Percentiles rank a stretch among this genome's conserved stretches.
Conservation (phyloP, 306 rosid genomes). For the Boehmeria nivea region DNA sequence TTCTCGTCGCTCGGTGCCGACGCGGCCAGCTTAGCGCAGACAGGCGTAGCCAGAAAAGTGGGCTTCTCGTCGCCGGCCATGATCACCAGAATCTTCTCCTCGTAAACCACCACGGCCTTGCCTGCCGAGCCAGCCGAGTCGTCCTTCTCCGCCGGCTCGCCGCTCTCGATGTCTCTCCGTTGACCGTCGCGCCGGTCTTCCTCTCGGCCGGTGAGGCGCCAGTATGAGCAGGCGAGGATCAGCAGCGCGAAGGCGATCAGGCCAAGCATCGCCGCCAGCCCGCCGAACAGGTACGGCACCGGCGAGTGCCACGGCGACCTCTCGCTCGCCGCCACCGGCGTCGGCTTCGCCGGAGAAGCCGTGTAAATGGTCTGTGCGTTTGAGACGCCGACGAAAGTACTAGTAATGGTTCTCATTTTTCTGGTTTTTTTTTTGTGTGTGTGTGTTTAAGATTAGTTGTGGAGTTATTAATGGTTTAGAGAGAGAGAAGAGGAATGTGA, state of each 20-base stretch:
- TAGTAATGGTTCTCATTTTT: constrained; percentile 39
- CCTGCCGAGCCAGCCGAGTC: constrained; percentile 19
- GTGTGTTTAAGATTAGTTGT: background rate
- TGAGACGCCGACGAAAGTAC: constrained; percentile 6
- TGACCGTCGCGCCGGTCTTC: constrained; percentile 15
- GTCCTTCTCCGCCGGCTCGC: constrained; percentile 27
- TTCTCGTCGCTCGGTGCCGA: background rate
- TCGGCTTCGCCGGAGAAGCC: constrained; percentile 4
- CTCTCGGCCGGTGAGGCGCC: constrained; percentile 39
- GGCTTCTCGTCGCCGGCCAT: constrained; percentile 89
- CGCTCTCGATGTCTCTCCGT: constrained; percentile 35
- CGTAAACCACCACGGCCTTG: constrained; percentile 34
- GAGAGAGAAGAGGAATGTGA: constrained; percentile 15
- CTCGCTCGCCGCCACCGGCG: constrained; percentile 15
- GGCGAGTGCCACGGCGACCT: constrained; percentile 83
- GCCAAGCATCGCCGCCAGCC: constrained; percentile 79
- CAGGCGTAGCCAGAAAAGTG: constrained; percentile 75
- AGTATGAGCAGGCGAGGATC: constrained; percentile 75
- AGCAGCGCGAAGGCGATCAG: constrained; percentile 68
- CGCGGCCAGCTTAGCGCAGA: constrained; percentile 16
- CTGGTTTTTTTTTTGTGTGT: background rate
- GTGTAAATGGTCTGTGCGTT: background rate
- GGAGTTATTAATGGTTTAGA: background rate
- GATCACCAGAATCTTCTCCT: constrained; percentile 69
- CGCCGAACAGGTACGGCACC: constrained; percentile 82